Evolutionary conservation across 371 early-diverging fungal species (phyloP), one percentile per base, ranked within the genome.

Genomic region (Syncephalastrum contaminatum): DNA sequence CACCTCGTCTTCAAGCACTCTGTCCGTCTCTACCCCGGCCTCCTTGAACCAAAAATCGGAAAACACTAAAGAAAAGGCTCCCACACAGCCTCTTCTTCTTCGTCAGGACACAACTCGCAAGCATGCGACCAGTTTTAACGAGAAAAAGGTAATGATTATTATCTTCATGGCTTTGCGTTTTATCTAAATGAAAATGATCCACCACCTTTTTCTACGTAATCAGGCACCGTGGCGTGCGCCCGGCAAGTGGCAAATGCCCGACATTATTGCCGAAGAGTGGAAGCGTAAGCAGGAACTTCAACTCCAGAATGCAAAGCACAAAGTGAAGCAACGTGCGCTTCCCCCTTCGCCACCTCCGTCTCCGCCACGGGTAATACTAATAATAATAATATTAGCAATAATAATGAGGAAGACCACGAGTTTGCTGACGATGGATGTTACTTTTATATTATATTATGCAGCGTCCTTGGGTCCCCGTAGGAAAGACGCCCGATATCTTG

Each of bases 151-250:
- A 25, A 18, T 15, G 7, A 16, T n/a, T n/a, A n/a, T n/a, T n/a
- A 49, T 25, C 49, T 30, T 27, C 22, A 19, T 49, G n/a, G 49
- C 8, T 16, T 16, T 19, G 2, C 45, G 10, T 45, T 21, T 45
- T 45, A 13, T 13, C 8, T 43, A 43, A 19, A 45, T 14, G 5
- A 30, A 30, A 30, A 30, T 10, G 10, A 10, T 8, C 10, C 36
- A 30, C 51, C 40, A 16, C 15, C 52, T 13, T 24, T 54, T 24
- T 24, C 45, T 18, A n/a, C 25, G 36, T 22, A 43, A 66, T 6
- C 49, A 64, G 72, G 68, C 64, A 59, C 72, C 72, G 49, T 78
- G 79, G 79, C 73, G 73, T 49, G 60, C 71, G 47, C 75, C 79
- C 39, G 79, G 69, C 41, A 63, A 67, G 22, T 78, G 67, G 55